Percentiles rank a stretch among this genome's conserved stretches.
phyloP scores from a whole-genome alignment of 192 early-diverging fungal genomes.

The Piromyces finnis region DNA sequence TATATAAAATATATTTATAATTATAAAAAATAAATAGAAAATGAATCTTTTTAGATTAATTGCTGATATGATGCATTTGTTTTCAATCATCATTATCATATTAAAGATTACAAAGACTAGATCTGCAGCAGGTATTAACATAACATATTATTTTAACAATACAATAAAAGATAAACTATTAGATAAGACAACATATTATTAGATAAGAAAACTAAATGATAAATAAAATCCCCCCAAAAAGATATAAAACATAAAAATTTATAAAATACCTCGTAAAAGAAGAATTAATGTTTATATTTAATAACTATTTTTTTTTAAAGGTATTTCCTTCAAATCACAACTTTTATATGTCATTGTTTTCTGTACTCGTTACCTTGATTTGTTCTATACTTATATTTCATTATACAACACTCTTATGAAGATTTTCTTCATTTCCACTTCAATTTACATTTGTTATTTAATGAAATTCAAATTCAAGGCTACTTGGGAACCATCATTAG shows the following conservation, averaged over 20 bases:
- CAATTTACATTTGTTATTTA: constrained; percentile 74
- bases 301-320: constrained; percentile 11
- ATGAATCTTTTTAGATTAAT: neutral
- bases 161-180: too few relatives aligned
- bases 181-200: too few relatives aligned
- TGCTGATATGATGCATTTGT: neutral
- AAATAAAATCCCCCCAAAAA: too few relatives aligned
- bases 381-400: constrained; percentile 52
- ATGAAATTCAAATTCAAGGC: constrained; percentile 74
- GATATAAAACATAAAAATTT: too few relatives aligned
- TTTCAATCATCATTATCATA: neutral
- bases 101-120: neutral
- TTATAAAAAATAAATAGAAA: neutral
- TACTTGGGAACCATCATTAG: constrained; percentile 79
- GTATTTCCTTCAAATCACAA: constrained; percentile 97
- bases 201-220: too few relatives aligned
- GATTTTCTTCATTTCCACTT: constrained; percentile 74
- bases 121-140: neutral
- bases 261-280: too few relatives aligned
- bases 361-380: constrained; percentile 82
- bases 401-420: constrained; percentile 94
- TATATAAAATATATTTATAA: too few relatives aligned
- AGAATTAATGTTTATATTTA: too few relatives aligned
- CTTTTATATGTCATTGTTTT: constrained; percentile 80
- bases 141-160: too few relatives aligned